Evolutionary conservation across 345 rosid genomes (phyloP).

Genomic region (Corchorus olitorius): DNA sequence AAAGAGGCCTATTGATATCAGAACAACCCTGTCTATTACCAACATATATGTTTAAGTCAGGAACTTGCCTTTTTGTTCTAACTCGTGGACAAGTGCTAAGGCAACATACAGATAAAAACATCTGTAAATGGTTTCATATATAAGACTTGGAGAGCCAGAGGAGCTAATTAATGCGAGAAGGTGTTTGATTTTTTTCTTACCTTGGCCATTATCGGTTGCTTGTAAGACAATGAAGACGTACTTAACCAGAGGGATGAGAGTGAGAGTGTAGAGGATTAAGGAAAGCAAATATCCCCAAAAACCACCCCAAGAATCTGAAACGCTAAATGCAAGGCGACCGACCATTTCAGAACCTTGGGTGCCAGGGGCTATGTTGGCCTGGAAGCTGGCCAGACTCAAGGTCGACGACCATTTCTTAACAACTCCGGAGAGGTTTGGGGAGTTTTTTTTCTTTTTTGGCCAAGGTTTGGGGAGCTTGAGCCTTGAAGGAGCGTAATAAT

Average conservation of each 20-base stretch:
- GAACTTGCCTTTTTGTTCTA: not conserved
- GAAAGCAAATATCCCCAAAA: constrained; percentile 6
- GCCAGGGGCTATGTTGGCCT: too few relatives aligned
- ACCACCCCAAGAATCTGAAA: constrained; percentile 3
- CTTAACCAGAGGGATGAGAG: not conserved
- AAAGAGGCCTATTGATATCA: constrained; percentile 51
- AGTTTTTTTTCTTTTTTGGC: too few relatives aligned
- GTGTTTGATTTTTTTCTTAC: not conserved
- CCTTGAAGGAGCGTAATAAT: too few relatives aligned
- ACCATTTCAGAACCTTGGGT: not conserved
- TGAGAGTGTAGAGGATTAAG: constrained; percentile 5
- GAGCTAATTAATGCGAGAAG: too few relatives aligned
- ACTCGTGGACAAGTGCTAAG: too few relatives aligned
- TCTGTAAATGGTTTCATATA: too few relatives aligned
- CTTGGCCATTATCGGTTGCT: constrained; percentile 13
- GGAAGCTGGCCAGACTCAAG: too few relatives aligned
- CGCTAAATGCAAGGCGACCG: not conserved
- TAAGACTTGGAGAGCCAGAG: too few relatives aligned
- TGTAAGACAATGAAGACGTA: constrained; percentile 6
- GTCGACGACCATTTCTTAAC: too few relatives aligned
- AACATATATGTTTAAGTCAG: not conserved
- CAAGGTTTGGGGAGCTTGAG: too few relatives aligned
- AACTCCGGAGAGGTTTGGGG: too few relatives aligned
- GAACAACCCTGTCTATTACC: constrained; percentile 38
- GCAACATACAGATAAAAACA: too few relatives aligned